Base-by-base conservation (phyloP, 2,329 filamentous ascomycete genomes). In the Clonostachys sp. region DNA sequence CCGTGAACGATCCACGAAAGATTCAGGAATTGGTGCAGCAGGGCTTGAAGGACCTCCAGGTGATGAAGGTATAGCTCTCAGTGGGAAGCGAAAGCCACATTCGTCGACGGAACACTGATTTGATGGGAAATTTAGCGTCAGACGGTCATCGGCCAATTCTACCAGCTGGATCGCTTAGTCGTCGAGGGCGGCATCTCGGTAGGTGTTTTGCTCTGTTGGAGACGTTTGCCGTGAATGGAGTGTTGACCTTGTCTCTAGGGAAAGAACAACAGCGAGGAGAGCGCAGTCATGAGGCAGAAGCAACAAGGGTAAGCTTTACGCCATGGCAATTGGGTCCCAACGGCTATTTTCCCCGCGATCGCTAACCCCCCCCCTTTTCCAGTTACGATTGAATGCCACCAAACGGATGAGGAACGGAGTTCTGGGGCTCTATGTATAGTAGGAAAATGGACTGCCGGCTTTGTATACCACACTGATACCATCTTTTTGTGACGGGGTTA, bases 121-220 rank as follows among this genome's bases (percentile, higher is more conserved):
- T n/a, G 35, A 30, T 13, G 6, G 33, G n/a, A 10, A 24, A 4
- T 16, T 41, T 24, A 97, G 94, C 86, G 94, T 64, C 94, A 97
- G 86, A 95, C 92, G 12, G 80, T 94, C 45, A 83, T 99, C 61
- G 95, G 91, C 64, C 89, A 95, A 64, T 97, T 97, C 71, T 97
- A 89, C 73, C 88, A 96, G 70, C 68, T 95, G 52, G 91, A 97
- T 63, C 80, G 84, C 61, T 78, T 99, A 68, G 94, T 99, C 13
- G 89, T 99, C 1, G 94, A 99, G 69, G 88, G 88, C 16, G 86
- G 89, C 50, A 86, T 89, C 66, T 83, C 86, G 59, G 86, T 89
- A 78, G 40, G 55, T 18, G 13, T 17, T 16, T 42, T 5, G 9
- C 5, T 34, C 18, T 38, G 43, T 45, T 41, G 6, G 16, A 8